Base-by-base conservation (phyloP, 2,329 filamentous ascomycete species). In the Cercospora sojina region DNA sequence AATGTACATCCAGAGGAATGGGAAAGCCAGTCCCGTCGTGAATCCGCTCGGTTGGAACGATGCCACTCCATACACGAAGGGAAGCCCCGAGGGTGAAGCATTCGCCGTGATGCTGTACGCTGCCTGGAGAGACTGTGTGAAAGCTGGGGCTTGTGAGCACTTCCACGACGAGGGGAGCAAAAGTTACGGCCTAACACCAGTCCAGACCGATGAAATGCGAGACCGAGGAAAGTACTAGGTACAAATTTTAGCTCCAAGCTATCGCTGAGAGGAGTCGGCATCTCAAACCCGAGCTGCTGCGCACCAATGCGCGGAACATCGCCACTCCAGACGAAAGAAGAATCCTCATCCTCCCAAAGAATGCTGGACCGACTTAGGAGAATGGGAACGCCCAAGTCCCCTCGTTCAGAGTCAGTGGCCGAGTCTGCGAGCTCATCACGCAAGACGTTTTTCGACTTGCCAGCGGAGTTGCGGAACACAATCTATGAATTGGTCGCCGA, bases 91-190 rank as follows among this genome's bases (percentile, higher is more conserved):
- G 68, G 81, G 78, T 1, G 78, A 82, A 73, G 79, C 77, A 32
- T 83, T 83, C 69, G 74, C 80, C 1, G 72, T 83, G 5, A 69
- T 83, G 67, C 64, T 83, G 72, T 79, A 79, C 66, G 75, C 81
- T 35, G 80, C 81, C 3, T 79, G 79, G 67, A 71, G 80, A 51
- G 82, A 83, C 65, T 81, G 77, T 55, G 64, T 74, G 12, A 71
- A 69, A 23, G 67, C 68, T 31, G 69, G 69, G 3, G 65, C 70
- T 12, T 73, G 74, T 69, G 38, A 47, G 41, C 35, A 41, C 35
- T 12, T 62, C 5, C 51, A 18, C 9, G 35, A 12, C 6, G 25
- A 16, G 31, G 41, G 31, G 59, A 61, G 41, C 7, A 23, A 55
- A 1, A 29, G n/a, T 51, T 13, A 62, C 16, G 13, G 25, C 49